Base-by-base conservation (phyloP, 2,329 filamentous ascomycete species). In the Claviceps sp. region DNA sequence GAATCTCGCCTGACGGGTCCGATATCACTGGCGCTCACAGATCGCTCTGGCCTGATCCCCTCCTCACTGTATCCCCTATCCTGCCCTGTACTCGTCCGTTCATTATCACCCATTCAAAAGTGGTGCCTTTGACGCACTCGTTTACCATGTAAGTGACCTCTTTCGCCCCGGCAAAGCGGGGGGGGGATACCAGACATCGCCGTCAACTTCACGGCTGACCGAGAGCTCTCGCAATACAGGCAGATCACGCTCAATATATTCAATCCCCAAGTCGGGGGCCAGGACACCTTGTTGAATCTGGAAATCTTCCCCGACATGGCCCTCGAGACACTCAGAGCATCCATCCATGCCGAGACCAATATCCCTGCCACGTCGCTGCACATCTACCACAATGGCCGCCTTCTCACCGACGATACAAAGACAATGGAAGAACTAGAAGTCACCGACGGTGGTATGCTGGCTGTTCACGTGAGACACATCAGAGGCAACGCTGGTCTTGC, bases 371-470 rank as follows among this genome's bases (percentile, higher is more conserved):
- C 75, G 45, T 76, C 84, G 47, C 89, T 96, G 67, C 83, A 89
- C 63, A 83, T 97, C 64, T 94, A 93, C 70, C 86, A 91, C 71
- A 94, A 96, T 66, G 93, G 91, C 58, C 79, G 81, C 58, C 79
- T 90, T 43, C 81, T 98, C 52, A 77, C 74, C 58, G 84, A 89
- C 68, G 84, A 90, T 61, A 70, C 77, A 54, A 85, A 89, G 67
- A 95, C 89, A 3, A 78, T 98, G 63, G 81, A 89, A 59, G 78
- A 91, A 61, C 78, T 90, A 36, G 79, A 85, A 43, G 85, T 98
- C 60, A 79, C 75, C 48, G 88, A 97, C 69, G 89, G 89, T 52
- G 93, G 96, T 63, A 90, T 98, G 87, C 73, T 98, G 57, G 89
- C 87, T 34, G 78, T 97, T 59, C 86, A 95, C 64, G 84, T 95